Evolutionary conservation across 352 stramenopile genomes (phyloP).

Genomic region (Blastocystis sp.): DNA sequence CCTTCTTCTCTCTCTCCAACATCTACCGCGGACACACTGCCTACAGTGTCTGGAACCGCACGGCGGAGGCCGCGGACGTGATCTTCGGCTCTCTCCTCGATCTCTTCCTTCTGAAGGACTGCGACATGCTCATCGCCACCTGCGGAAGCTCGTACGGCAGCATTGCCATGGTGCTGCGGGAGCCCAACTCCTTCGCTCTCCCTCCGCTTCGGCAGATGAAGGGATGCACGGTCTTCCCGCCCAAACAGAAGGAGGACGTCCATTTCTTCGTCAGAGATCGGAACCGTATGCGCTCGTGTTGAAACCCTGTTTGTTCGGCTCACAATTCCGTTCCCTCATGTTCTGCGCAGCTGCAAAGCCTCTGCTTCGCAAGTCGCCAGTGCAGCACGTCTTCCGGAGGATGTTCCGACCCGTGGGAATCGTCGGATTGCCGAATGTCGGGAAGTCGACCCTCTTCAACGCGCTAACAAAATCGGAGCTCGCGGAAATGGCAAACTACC

Average conservation of each 20-base stretch:
- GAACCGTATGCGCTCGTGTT: neutral
- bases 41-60: neutral
- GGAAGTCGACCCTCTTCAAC: slow-evolving; percentile 84
- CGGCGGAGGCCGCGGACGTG: neutral
- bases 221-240: neutral
- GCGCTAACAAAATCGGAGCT: slow-evolving; percentile 81
- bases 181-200: neutral
- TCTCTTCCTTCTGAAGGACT: slow-evolving; percentile 15
- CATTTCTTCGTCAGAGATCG: too few relatives aligned
- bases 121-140: neutral
- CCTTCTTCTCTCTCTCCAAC: neutral
- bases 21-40: neutral
- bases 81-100: neutral
- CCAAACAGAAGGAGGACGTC: neutral
- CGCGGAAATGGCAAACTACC: slow-evolving; percentile 81
- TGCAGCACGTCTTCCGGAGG: neutral
- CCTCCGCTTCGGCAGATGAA: neutral
- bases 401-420: slow-evolving; percentile 78
- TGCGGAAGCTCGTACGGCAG: neutral
- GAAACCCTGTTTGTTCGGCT: neutral
- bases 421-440: slow-evolving; percentile 83
- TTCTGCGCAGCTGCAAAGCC: neutral
- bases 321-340: neutral
- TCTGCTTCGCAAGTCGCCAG: neutral
- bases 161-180: neutral